These are phyloP conservation scores for Metschnikowia orientalis DNA, from an alignment of 805 yeast species.

Conservation along the genomic window DNA sequence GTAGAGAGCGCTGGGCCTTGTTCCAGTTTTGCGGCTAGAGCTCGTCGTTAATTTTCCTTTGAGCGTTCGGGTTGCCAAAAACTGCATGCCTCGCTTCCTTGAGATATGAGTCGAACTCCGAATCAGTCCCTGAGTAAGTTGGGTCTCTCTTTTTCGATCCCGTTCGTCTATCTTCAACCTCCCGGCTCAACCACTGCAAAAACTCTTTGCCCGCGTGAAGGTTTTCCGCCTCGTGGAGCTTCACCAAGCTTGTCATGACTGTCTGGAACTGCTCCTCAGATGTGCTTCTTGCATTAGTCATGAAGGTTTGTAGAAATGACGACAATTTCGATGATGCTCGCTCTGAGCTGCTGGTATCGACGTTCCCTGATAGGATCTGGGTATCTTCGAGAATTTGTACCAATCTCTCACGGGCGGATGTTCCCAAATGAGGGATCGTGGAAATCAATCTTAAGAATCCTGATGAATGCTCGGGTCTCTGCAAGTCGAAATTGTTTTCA, in stretches of 20 bases:
- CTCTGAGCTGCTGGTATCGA: constrained; percentile 8
- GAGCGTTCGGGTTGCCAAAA: constrained; percentile 74
- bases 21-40: constrained; percentile 3
- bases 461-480: constrained; percentile 8
- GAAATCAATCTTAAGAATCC: constrained; percentile 25
- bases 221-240: constrained; percentile 28
- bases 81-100: constrained; percentile 53
- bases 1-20: no score
- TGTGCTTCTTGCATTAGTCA: constrained; percentile 21
- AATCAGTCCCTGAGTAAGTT: constrained; percentile 28
- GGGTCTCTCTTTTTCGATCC: constrained; percentile 26
- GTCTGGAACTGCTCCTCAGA: constrained; percentile 40
- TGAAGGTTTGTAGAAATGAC: constrained; percentile 29
- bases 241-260: constrained; percentile 22
- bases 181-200: constrained; percentile 58
- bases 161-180: constrained; percentile 27
- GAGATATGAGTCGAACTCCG: constrained; percentile 34
- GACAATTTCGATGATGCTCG: constrained; percentile 33
- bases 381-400: constrained; percentile 47
- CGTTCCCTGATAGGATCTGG: constrained; percentile 16
- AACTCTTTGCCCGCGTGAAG: constrained; percentile 40
- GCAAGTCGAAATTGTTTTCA: constrained; percentile 21
- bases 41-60: constrained; percentile 46
- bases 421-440: constrained; percentile 26
- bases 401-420: constrained; percentile 34